Conservation (phyloP, 2,329 filamentous ascomycete species). For the Penicillium sp. region DNA sequence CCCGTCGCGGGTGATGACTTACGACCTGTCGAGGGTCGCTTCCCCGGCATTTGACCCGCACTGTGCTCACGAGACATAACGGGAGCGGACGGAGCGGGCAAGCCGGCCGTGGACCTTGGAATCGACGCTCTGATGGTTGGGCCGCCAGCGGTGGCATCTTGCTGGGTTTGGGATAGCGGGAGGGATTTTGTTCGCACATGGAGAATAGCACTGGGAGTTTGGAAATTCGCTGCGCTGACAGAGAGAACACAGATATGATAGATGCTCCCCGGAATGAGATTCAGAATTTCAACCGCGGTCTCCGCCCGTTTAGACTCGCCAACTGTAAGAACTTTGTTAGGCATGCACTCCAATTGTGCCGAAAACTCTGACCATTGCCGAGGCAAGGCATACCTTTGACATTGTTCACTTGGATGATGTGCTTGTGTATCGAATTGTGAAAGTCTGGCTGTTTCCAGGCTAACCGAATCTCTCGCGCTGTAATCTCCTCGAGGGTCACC, state of each 20-base stretch:
- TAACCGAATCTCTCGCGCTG: conserved; percentile 80
- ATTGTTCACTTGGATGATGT: conserved; percentile 91
- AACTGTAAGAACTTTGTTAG: conserved; percentile 53
- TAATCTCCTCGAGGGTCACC: conserved; percentile 87
- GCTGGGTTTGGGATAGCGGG: conserved; percentile 37
- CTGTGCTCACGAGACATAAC: conserved; percentile 67
- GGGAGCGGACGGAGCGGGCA: conserved; percentile 62
- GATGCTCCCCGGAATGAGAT: conserved; percentile 80
- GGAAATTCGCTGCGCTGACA: conserved; percentile 88
- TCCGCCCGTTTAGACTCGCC: conserved; percentile 81
- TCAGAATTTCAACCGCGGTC: conserved; percentile 87
- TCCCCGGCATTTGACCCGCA: conserved; percentile 53
- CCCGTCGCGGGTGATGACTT: conserved; percentile 72
- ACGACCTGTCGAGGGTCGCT: conserved; percentile 70
- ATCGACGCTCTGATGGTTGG: conserved; percentile 57
- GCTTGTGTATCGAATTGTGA: conserved; percentile 73
- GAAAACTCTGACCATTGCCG: background rate
- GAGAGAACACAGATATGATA: conserved; percentile 94
- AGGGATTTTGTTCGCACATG: conserved; percentile 73
- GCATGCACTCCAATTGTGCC: background rate
- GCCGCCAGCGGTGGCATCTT: conserved; percentile 35
- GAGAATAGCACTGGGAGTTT: conserved; percentile 82
- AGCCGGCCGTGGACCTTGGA: conserved; percentile 54
- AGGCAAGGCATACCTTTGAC: conserved; percentile 66
- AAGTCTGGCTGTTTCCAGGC: conserved; percentile 81